phyloP scores from a whole-genome alignment of 129 eudicot species.

The Glebionis coronaria region DNA sequence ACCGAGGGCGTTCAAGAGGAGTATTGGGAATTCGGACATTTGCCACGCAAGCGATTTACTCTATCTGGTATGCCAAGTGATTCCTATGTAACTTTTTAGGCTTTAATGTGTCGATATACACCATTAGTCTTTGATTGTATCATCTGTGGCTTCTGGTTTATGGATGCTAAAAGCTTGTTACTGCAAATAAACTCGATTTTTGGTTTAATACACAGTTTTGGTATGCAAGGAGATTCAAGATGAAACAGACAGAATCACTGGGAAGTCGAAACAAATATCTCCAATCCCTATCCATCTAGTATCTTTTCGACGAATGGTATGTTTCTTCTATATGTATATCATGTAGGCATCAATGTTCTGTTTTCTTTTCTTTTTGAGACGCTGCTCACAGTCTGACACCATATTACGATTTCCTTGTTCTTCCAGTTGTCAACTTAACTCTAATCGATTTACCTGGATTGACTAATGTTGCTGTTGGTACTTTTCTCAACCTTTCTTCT shows the following conservation, averaged over 20 bases:
- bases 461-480: conserved; percentile 69
- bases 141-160: no score
- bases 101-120: neutral
- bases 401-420: neutral
- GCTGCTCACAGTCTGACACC: conserved; percentile 1
- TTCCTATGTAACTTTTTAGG: neutral
- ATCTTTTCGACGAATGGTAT: conserved; percentile 88
- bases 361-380: neutral
- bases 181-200: no score
- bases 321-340: conserved; percentile 17
- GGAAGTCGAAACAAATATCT: conserved; percentile 87
- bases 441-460: conserved; percentile 69
- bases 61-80: conserved; percentile 59
- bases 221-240: conserved; percentile 94
- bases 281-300: conserved; percentile 98
- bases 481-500: conserved; percentile 20
- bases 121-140: neutral
- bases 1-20: conserved; percentile 70
- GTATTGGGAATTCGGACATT: conserved; percentile 83
- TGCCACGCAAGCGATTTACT: conserved; percentile 65
- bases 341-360: neutral
- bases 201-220: conserved; percentile 44
- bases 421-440: conserved; percentile 64
- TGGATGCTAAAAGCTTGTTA: no score
- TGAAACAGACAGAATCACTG: conserved; percentile 97